Conservation (phyloP, 345 rosid species). For the Microcos paniculata region DNA sequence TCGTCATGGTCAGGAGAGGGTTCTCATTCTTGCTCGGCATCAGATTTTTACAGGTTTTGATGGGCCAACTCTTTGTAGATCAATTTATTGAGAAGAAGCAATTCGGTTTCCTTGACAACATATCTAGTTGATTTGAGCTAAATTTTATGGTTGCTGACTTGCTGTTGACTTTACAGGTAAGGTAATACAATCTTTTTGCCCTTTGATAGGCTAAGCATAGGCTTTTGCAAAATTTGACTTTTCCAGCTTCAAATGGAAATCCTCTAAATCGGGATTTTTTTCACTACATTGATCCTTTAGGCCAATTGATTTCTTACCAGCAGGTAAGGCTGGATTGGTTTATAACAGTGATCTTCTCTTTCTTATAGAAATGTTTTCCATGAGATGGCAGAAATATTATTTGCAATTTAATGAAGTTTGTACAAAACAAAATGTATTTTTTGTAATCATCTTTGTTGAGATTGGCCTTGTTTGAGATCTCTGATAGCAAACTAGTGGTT, state of each 20-base stretch:
- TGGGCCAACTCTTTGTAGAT: conserved; percentile 78
- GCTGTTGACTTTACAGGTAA: conserved; percentile 96
- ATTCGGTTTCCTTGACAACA: conserved; percentile 77
- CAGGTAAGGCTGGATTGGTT: conserved; percentile 34
- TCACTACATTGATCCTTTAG: conserved; percentile 82
- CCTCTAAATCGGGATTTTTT: conserved; percentile 64
- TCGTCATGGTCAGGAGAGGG: conserved; percentile 56
- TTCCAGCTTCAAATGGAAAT: conserved; percentile 85
- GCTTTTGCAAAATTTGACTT: background rate
- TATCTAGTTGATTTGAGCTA: conserved; percentile 79
- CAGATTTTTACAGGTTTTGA: conserved; percentile 44
- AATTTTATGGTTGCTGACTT: conserved; percentile 96
- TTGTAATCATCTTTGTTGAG: background rate
- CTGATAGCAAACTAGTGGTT: background rate
- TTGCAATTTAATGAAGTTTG: background rate
- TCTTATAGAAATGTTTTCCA: background rate
- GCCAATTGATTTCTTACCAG: conserved; percentile 79
- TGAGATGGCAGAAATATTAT: background rate
- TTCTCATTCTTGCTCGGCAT: conserved; percentile 19
- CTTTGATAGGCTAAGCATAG: background rate
- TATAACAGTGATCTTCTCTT: background rate
- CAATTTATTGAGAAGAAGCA: conserved; percentile 59
- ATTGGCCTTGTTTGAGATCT: background rate
- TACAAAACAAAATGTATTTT: background rate
- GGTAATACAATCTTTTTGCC: conserved; percentile 22